Percentiles rank a stretch among this genome's conserved stretches.
These are phyloP conservation scores for Carex pumila DNA, from an alignment of 176 grass and related monocot species.

Conservation along the genomic window DNA sequence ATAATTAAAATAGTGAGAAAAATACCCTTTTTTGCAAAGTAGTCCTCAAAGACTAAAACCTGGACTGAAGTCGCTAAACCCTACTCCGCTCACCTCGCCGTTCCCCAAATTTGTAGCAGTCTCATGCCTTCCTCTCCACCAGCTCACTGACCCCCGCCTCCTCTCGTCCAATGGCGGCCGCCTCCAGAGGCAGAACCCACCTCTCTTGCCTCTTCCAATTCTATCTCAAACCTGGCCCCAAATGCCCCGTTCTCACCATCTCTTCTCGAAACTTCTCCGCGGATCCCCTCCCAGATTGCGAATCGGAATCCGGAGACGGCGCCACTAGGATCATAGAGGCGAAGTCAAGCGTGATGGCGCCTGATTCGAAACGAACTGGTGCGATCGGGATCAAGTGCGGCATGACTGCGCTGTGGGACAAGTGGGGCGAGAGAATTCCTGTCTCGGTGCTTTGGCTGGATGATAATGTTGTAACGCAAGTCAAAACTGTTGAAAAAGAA, in stretches of 20 bases:
- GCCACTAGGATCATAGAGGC: constrained; percentile 58
- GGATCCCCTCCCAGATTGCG: constrained; percentile 26
- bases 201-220: constrained; percentile 45
- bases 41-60: not conserved
- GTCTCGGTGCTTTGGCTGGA: constrained; percentile 88
- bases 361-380: constrained; percentile 57
- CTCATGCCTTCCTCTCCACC: not conserved
- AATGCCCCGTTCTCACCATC: constrained; percentile 30
- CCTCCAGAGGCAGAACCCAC: constrained; percentile 63
- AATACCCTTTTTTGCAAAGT: not conserved
- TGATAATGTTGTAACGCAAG: constrained; percentile 92
- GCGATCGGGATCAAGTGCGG: constrained; percentile 91
- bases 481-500: constrained; percentile 88
- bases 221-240: constrained; percentile 10
- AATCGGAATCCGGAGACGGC: not conserved
- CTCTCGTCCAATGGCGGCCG: constrained; percentile 45
- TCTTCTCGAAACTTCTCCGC: constrained; percentile 46
- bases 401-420: constrained; percentile 95
- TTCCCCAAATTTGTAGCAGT: not conserved
- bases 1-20: not conserved
- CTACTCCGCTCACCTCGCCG: not conserved
- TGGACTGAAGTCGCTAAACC: not conserved
- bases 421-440: constrained; percentile 92
- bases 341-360: constrained; percentile 44
- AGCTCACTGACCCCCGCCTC: not conserved